A percentile compares a stretch with the other conserved stretches of the same genome.
These are phyloP conservation scores for Mycothermus thermophilus DNA, from an alignment of 495 filamentous ascomycete species.

Conservation along the genomic window DNA sequence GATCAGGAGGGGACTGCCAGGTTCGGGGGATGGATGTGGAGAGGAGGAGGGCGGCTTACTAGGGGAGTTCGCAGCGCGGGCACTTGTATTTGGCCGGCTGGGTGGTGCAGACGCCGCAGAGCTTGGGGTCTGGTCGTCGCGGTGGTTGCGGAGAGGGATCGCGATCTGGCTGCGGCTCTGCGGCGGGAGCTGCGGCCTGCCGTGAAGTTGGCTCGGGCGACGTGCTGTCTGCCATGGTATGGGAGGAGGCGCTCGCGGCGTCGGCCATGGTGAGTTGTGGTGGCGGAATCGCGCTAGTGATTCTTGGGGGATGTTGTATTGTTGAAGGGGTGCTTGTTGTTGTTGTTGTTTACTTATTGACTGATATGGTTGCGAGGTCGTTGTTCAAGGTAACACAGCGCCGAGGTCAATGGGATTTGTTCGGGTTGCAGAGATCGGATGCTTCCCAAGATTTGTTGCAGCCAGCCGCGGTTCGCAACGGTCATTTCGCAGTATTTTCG, in stretches of 20 bases:
- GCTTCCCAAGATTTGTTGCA: too few species aligned
- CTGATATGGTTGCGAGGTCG: too few species aligned
- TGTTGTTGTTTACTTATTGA: background rate
- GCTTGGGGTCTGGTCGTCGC: conserved; percentile 8
- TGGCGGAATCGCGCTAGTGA: background rate
- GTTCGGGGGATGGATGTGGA: too few species aligned
- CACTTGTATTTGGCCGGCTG: conserved; percentile 52
- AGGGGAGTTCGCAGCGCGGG: conserved; percentile 45
- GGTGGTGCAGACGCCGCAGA: conserved; percentile 46
- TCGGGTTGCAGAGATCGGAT: conserved; percentile 1
- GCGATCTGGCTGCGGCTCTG: conserved; percentile 1
- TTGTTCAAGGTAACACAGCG: conserved; percentile 1
- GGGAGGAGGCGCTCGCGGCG: too few species aligned
- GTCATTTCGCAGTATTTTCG: too few species aligned
- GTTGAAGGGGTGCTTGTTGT: too few species aligned
- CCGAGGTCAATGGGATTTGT: background rate
- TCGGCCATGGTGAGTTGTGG: background rate
- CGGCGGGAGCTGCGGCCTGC: conserved; percentile 1
- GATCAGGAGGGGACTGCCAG: background rate
- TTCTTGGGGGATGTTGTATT: too few species aligned
- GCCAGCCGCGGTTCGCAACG: too few species aligned
- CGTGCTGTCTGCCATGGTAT: too few species aligned
- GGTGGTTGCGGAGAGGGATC: conserved; percentile 1
- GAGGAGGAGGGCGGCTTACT: conserved; percentile 34
- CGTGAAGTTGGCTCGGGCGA: conserved; percentile 5